Base-by-base conservation (phyloP, 495 filamentous ascomycete species). In the Parmelia sp. region DNA sequence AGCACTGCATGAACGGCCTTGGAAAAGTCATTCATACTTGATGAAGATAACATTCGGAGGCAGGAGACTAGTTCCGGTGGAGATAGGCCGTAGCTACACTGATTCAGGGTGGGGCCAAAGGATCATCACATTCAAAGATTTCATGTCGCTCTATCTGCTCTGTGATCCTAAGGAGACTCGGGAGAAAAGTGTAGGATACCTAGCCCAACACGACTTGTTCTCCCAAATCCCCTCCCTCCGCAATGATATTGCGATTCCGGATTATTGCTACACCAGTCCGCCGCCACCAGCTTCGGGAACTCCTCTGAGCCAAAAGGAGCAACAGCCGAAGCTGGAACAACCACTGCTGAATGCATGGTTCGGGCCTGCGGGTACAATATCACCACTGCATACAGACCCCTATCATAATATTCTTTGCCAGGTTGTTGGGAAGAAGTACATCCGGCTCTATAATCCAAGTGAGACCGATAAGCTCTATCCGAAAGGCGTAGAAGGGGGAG, bases 391-490 rank as follows among this genome's bases (percentile, higher is more conserved):
- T 73, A 93, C 90, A 27, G 94, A 98, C 71, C 90, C 91, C 3
- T 92, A 96, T 71, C 89, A 97, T 70, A 98, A 98, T 69, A 84
- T 97, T 39, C 82, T 98, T 15, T 85, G 87, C 25, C 94, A 97
- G 71, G 89, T 97, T 0, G 90, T 96, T 0, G 94, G 94, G 0
- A 80, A 84, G 49, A 98, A 98, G 73, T 98, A 97, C 71, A 78
- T 98, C 36, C 80, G 93, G 4, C 79, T 97, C 7, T 98, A 97
- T 74, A 79, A 86, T 6, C 91, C 93, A 0, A 69, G 70, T 1
- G 71, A 89, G 75, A 77, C 83, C 66, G 27, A 44, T 42, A 80
- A 74, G 70, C 69, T 97, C 69, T 84, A 88, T 67, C 85, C 90
- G 0, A 78, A 88, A 56, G 86, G 86, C 0, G 74, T 80, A 59